Percentiles rank a stretch among this genome's conserved stretches.
Evolutionary conservation across 169 alveolate genomes (phyloP).

Genomic region (Eimeria sp.): DNA sequence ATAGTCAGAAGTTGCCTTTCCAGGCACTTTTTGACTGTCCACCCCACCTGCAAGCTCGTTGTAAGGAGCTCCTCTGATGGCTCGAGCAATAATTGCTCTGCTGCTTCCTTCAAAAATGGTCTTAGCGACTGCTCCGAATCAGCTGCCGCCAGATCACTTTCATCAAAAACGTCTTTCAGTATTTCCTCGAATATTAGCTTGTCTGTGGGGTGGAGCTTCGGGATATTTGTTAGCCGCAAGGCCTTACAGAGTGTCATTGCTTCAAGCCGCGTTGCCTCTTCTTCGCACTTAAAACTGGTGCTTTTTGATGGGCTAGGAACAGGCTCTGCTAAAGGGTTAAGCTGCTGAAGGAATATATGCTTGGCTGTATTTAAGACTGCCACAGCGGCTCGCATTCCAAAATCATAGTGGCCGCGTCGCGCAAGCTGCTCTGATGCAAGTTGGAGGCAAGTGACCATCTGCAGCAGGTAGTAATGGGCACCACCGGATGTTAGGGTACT

Average conservation of each 20-base stretch:
- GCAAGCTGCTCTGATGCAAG: constrained; percentile 96
- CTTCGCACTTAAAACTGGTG: neutral
- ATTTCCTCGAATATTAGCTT: constrained; percentile 54
- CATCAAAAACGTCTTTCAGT: constrained; percentile 43
- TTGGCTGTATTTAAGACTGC: constrained; percentile 97
- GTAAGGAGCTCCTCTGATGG: constrained; percentile 86
- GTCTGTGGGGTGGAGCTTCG: constrained; percentile 75
- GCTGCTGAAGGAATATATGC: constrained; percentile 85
- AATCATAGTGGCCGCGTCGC: constrained; percentile 96
- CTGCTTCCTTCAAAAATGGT: constrained; percentile 85
- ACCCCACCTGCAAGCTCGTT: constrained; percentile 85
- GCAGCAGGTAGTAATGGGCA: constrained; percentile 1
- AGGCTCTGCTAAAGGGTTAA: constrained; percentile 85
- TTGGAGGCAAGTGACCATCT: constrained; percentile 85
- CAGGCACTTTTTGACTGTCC: neutral
- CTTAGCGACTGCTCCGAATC: constrained; percentile 64
- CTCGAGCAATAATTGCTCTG: constrained; percentile 82
- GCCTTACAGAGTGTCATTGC: constrained; percentile 67
- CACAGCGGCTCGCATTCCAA: constrained; percentile 96
- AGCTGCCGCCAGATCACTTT: constrained; percentile 28
- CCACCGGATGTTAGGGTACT: neutral
- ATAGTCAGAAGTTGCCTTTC: neutral
- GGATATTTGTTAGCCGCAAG: constrained; percentile 53
- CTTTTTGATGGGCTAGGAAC: neutral
- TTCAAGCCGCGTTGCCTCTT: constrained; percentile 8